Evolutionary conservation across 139 green algal species (phyloP), one percentile per base, ranked within the genome.

Genomic region (Chlamydomonas sp.): DNA sequence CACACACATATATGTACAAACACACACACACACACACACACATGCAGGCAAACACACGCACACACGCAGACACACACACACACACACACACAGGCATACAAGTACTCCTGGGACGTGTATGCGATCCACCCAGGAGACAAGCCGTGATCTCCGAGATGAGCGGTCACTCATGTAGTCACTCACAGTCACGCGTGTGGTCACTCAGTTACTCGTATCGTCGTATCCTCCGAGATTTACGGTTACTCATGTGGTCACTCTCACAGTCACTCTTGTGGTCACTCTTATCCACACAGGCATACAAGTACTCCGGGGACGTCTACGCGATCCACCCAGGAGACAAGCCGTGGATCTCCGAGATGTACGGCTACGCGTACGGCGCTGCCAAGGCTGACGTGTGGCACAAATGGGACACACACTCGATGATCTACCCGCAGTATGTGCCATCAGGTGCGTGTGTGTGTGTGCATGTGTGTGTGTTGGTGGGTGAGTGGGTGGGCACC

Each of bases 291-390:
- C 76, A 86, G 74, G 78, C n/a, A 13, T 85, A 73, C 28, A 72
- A 78, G 1, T 64, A 81, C 31, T 77, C 83, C 6, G 86, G 84
- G 2, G 84, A 92, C 38, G 76, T 84, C 10, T 88, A 87, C 57
- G 71, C 70, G 35, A 86, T 73, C 8, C 81, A 89, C 69, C 67
- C 75, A 2, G 82, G 84, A 3, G 73, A 86, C 69, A 90, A 90
- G 76, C 86, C 89, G 34, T 95, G 89, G 89, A 95, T 94, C 39
- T 79, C 69, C 5, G 88, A 91, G 74, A 96, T 93, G 89, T 94
- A 95, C 67, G 91, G 91, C 30, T 96, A 96, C 73, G 84, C 74
- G 4, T 96, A 88, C 39, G 90, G 73, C 2, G 82, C 76, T 70
- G 70, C 76, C 1, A 84, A 89, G 67, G 73, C 77, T 5, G 75